These are phyloP conservation scores for Cicer judaicum DNA, from an alignment of 306 rosid species.

Conservation along the genomic window DNA sequence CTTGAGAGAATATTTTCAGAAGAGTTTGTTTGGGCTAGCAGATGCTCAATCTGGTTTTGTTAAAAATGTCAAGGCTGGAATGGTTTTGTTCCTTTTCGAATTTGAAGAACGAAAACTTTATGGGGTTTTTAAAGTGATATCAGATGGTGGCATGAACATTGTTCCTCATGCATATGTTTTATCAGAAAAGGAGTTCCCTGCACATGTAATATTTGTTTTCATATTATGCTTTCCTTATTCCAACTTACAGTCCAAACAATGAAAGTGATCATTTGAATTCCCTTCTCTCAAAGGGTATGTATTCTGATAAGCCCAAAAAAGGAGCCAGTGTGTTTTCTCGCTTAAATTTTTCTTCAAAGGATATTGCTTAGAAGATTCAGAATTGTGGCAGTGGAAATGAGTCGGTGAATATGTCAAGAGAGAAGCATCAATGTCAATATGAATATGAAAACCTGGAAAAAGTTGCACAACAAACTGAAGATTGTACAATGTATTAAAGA, in stretches of 20 bases:
- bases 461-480: conserved; percentile 13
- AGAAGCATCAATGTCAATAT: neutral
- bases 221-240: conserved; percentile 21
- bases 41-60: conserved; percentile 43
- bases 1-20: conserved; percentile 50
- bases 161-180: conserved; percentile 51
- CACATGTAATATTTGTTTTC: conserved; percentile 43
- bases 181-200: conserved; percentile 62
- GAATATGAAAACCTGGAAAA: conserved; percentile 8
- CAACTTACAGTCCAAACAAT: conserved; percentile 28
- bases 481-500: conserved; percentile 11
- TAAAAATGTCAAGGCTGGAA: conserved; percentile 53
- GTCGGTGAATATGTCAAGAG: conserved; percentile 18
- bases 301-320: conserved; percentile 37
- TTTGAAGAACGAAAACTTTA: conserved; percentile 53
- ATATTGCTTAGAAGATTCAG: conserved; percentile 9
- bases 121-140: conserved; percentile 62
- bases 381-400: conserved; percentile 8
- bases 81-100: conserved; percentile 63
- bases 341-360: conserved; percentile 40
- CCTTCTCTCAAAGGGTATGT: conserved; percentile 31
- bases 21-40: conserved; percentile 56
- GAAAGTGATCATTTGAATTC: conserved; percentile 8
- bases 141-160: conserved; percentile 57
- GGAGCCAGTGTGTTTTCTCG: conserved; percentile 55